Evolutionary conservation across 2,329 filamentous ascomycete species (phyloP), one percentile per base, ranked within the genome.

Genomic region (Colletotrichum caudatum): DNA sequence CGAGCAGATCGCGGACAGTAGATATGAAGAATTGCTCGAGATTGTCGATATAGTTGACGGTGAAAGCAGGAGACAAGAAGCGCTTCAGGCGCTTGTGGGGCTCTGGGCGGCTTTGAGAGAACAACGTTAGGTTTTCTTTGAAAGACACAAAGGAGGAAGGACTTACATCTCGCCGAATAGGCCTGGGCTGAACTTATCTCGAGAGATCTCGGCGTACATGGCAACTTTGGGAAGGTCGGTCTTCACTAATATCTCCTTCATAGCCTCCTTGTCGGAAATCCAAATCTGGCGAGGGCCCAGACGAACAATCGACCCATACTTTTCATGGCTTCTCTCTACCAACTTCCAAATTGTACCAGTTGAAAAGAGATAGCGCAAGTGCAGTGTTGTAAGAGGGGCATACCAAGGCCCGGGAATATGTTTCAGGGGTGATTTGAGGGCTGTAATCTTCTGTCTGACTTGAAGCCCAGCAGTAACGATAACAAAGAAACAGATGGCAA

Each of bases 61-160:
- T 77, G 26, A 77, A 77, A 2, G 76, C 76, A 1, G 76, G 76
- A 12, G 75, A 76, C 33, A 77, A 41, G 59, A 77, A 76, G 12
- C 71, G 69, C 72, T 77, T 77, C 1, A 77, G 76, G 5, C 73
- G 73, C 54, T 73, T 75, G 33, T 77, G 76, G 2, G 76, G 76
- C 51, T 76, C 76, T 9, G 72, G 63, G 2, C 75, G 76, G 33
- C 75, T 77, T 5, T 29, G 12, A 16, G 18, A 16, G 1, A 35
- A 12, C 46, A 12, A 9, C 1, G 0, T 71, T 44, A 67, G 54
- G 23, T 7, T 18, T 11, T 7, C 1, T 33, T 29, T 3, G 4
- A 14, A n/a, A 54, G 7, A 4, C n/a, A 20, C 14, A 9, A 1
- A 16, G 50, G 37, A n/a, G 3, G 37, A 29, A 29, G 33, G 37